Evolutionary conservation across 495 filamentous ascomycete genomes (phyloP), one percentile per base, ranked within the genome.

Genomic region (Penicillium chermesinum): DNA sequence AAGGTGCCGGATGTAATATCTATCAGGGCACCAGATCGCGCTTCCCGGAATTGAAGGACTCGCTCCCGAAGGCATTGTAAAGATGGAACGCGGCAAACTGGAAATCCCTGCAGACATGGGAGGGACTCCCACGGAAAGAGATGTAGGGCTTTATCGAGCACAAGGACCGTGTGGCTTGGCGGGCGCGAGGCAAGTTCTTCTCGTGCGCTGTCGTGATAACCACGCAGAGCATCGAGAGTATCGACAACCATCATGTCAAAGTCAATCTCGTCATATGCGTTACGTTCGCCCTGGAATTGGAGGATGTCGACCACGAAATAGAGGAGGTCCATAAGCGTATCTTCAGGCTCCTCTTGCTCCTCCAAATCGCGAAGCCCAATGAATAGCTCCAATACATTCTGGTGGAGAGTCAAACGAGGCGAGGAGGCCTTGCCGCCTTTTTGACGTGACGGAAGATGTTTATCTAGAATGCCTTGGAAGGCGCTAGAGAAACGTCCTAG

Each of bases 261-360:
- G 62, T 98, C 91, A 56, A 98, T 86, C 69, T 98, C 93, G 60
- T 97, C 94, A 69, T 96, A 96, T 2, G 94, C 93, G 64, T 97
- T 97, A 22, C 83, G 79, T 66, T 98, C 93, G 1, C 93, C 93
- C 53, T 94, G 87, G 66, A 97, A 98, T 66, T 97, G 94, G 20
- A 97, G 71, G 41, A 97, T 91, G 61, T 98, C 93, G 3, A 97
- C 83, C 7, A 97, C 88, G 58, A 96, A 97, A 64, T 96, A 96
- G 0, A 98, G 76, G 39, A 98, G 69, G 62, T 98, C 93, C 54
- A 82, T 87, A 35, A 98, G 62, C 0, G 83, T 80, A 53, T 97
- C 93, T 44, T 95, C 89, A 2, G 91, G 73, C 48, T 95, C 91
- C 40, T 80, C 79, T 1, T 82, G 77, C 3, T 73, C 70, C 1